A percentile compares a stretch with the other conserved stretches of the same genome.
Evolutionary conservation across 495 filamentous ascomycete genomes (phyloP).

Genomic region (Aspergillus indologenus): DNA sequence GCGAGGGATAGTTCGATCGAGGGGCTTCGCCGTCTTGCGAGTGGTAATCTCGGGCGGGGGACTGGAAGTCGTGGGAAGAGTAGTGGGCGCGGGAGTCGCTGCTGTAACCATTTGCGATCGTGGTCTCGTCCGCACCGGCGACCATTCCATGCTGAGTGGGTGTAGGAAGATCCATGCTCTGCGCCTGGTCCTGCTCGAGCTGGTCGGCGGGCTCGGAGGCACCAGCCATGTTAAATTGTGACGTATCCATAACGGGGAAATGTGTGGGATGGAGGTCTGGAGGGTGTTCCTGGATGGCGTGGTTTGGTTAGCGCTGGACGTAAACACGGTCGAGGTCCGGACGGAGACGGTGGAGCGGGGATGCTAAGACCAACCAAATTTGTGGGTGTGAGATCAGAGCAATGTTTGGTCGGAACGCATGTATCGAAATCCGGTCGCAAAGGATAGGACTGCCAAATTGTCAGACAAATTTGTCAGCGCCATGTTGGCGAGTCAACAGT

Average conservation of each 20-base stretch:
- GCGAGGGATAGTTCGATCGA: constrained; percentile 40
- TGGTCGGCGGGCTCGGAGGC: constrained; percentile 21
- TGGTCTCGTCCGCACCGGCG: constrained; percentile 32
- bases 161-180: constrained; percentile 21
- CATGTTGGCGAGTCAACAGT: not conserved
- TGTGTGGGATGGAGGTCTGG: not conserved
- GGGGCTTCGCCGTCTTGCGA: constrained; percentile 42
- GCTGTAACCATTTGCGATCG: constrained; percentile 36
- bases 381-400: constrained; percentile 11
- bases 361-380: constrained; percentile 20
- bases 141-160: constrained; percentile 32
- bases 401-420: constrained; percentile 9
- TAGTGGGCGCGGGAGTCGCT: constrained; percentile 47
- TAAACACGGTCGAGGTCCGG: constrained; percentile 19
- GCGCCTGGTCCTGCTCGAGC: constrained; percentile 25
- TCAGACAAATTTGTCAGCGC: constrained; percentile 4
- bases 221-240: constrained; percentile 25
- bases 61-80: constrained; percentile 43
- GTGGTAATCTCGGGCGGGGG: constrained; percentile 40
- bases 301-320: constrained; percentile 8
- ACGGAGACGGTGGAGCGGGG: constrained; percentile 16
- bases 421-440: constrained; percentile 1
- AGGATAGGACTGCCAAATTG: constrained; percentile 1
- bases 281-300: constrained; percentile 3
- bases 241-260: constrained; percentile 27